Base-by-base conservation (phyloP, 352 stramenopile species). In the Phytophthora pisi region DNA sequence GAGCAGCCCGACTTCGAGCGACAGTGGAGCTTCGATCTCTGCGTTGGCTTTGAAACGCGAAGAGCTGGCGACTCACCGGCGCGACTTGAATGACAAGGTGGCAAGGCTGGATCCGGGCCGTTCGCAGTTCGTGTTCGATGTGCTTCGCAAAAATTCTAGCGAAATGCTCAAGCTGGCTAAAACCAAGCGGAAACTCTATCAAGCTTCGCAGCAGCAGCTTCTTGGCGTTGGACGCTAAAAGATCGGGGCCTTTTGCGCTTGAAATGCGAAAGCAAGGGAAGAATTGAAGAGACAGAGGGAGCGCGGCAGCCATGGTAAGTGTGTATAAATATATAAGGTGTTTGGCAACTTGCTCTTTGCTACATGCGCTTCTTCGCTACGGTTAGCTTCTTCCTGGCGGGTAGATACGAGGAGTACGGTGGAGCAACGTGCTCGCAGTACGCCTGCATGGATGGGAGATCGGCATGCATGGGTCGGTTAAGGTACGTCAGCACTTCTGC, bases 91-190 rank as follows among this genome's bases (percentile, higher is more conserved):
- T 28, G 72, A 78, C 13, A 89, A 92, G 51, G 74, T 95, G 51
- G 69, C 78, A 20, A 38, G 66, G 8, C 57, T 95, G 51, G 87
- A 95, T 45, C 85, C 87, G 1, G 30, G 57, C 26, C 84, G 87
- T 7, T 79, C 87, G 38, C 70, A 78, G n/a, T 90, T 95, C 46
- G 84, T 95, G 34, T 51, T 90, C 30, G 70, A 86, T 30, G 91
- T 84, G 56, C 70, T 95, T 26, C 65, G 84, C 34, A 81, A 86
- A 28, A 92, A 91, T 55, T 73, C 80, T 23, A 75, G 68, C 43
- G 87, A 95, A 66, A 90, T 95, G 79, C 74, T 84, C 68, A 89
- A 84, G 47, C 75, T 95, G 15, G 81, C 83, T 10, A 85, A 86
- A 55, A 82, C 81, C 36, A 84, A 84, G 52, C 83, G 87, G 10